Conservation (phyloP, 305 asterid genomes). For the Fraxinus sp. region DNA sequence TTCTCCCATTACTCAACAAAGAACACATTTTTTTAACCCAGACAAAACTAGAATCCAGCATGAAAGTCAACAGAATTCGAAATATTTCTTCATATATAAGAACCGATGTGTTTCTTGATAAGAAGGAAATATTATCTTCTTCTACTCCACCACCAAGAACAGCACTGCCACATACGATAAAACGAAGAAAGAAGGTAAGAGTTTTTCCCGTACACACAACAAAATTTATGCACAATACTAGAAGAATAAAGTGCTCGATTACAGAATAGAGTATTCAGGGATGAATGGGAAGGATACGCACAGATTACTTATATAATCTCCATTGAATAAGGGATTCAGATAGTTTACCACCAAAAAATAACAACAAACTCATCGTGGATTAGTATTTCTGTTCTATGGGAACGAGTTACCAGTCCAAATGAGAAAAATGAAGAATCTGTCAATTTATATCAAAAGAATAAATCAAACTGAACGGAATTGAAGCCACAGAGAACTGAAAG, state of each 20-base stretch:
- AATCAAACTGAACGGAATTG: background rate
- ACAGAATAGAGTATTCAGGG: constrained; percentile 15
- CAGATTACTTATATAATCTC: constrained; percentile 5
- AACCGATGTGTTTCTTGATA: constrained; percentile 49
- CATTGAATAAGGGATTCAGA: constrained; percentile 6
- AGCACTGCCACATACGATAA: constrained; percentile 63
- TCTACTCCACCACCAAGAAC: constrained; percentile 77
- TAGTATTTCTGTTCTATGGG: constrained; percentile 5
- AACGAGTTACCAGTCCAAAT: constrained; percentile 11
- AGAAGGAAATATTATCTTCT: constrained; percentile 54
- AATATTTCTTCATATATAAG: constrained; percentile 60
- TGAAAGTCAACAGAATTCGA: constrained; percentile 55
- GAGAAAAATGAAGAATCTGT: background rate
- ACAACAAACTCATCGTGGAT: constrained; percentile 1
- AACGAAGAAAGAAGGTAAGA: constrained; percentile 20
- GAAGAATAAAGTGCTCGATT: constrained; percentile 7
- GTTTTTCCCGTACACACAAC: constrained; percentile 1
- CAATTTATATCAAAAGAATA: background rate
- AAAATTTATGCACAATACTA: constrained; percentile 1
- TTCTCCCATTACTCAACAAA: constrained; percentile 38
- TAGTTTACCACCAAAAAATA: constrained; percentile 8
- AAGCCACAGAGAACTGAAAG: background rate
- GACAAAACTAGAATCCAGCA: constrained; percentile 59
- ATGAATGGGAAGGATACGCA: constrained; percentile 1
- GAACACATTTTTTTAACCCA: constrained; percentile 77